Evolutionary conservation across 2,329 filamentous ascomycete genomes (phyloP).

Genomic region (Neopestalotiopsis rosae): DNA sequence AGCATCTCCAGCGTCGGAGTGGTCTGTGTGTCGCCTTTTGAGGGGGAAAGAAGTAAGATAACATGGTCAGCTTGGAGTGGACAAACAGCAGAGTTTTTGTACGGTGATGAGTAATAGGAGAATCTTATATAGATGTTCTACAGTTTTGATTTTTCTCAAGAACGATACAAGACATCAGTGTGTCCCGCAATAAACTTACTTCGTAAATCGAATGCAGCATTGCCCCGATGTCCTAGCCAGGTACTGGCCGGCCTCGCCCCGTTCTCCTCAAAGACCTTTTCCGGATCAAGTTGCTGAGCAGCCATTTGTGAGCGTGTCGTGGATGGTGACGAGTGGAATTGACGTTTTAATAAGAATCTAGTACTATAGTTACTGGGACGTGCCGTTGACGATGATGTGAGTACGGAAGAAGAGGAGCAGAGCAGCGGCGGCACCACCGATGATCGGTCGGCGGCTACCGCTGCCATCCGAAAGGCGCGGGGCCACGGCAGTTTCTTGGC

Average conservation of each 20-base stretch:
- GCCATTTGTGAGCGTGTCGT: not conserved
- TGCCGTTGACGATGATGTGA: not conserved
- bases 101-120: too few species aligned
- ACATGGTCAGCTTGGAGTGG: too few species aligned
- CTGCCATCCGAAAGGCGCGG: not conserved
- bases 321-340: not conserved
- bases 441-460: not conserved
- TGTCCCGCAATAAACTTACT: constrained; percentile 28
- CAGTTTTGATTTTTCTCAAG: too few species aligned
- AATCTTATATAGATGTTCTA: too few species aligned
- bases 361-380: not conserved
- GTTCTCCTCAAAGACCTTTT: constrained; percentile 11
- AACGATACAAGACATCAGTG: too few species aligned
- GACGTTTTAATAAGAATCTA: not conserved
- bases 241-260: constrained; percentile 22
- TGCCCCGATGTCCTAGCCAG: constrained; percentile 36
- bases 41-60: not conserved
- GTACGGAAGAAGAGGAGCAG: not conserved
- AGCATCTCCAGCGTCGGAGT: constrained; percentile 76
- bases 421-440: not conserved
- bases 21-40: constrained; percentile 68
- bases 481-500: not conserved
- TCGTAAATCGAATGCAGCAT: constrained; percentile 37
- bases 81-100: too few species aligned
- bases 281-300: not conserved